phyloP scores from a whole-genome alignment of 2,329 filamentous ascomycete species.

The Ophiostoma sp. region DNA sequence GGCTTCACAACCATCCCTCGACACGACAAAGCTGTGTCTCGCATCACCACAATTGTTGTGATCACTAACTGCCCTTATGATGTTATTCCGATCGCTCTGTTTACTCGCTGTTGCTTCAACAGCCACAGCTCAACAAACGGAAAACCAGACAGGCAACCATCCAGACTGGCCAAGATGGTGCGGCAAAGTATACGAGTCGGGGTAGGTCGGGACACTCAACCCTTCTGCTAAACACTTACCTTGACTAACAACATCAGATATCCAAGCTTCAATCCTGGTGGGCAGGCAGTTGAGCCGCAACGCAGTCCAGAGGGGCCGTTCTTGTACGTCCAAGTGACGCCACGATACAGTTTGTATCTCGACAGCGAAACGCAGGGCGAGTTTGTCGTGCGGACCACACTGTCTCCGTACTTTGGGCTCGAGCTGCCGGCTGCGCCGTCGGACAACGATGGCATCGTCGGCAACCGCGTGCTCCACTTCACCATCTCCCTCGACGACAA shows the following conservation, averaged over 20 bases:
- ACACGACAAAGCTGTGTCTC: not conserved
- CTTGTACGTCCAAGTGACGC: slow-evolving; percentile 46
- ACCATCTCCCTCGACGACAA: slow-evolving; percentile 38
- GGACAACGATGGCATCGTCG: not conserved
- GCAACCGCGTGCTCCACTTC: slow-evolving; percentile 35
- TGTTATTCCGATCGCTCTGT: not conserved
- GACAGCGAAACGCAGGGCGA: slow-evolving; percentile 43
- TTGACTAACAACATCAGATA: slow-evolving; percentile 31
- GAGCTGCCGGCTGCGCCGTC: slow-evolving; percentile 35
- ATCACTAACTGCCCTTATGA: not conserved
- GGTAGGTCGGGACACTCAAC: slow-evolving; percentile 33
- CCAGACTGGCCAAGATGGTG: slow-evolving; percentile 50
- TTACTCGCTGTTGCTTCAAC: not conserved
- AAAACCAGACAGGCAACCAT: slow-evolving; percentile 44
- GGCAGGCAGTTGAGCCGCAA: slow-evolving; percentile 43
- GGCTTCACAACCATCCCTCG: not conserved
- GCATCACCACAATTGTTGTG: not conserved
- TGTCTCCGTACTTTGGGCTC: slow-evolving; percentile 45
- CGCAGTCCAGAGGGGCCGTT: slow-evolving; percentile 37
- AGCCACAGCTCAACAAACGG: slow-evolving; percentile 37
- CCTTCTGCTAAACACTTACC: not conserved
- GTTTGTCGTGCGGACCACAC: slow-evolving; percentile 46
- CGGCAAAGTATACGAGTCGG: slow-evolving; percentile 48
- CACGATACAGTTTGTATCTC: slow-evolving; percentile 50
- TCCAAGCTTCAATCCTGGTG: slow-evolving; percentile 48